Percentiles rank a stretch among this genome's conserved stretches.
Evolutionary conservation across 441 rosid species (phyloP).

Genomic region (Euphorbia corollata): DNA sequence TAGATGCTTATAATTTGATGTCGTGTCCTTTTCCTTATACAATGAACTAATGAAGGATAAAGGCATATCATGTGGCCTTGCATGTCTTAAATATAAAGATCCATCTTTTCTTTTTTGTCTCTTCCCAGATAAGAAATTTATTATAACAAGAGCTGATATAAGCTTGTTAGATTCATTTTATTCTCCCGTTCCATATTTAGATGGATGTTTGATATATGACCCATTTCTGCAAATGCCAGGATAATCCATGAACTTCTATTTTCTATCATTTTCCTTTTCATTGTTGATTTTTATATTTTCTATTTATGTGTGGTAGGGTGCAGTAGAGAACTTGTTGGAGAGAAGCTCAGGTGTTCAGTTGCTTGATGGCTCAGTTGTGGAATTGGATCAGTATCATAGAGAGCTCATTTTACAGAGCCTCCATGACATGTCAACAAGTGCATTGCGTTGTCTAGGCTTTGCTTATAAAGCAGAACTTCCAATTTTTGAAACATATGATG

Average conservation of each 20-base stretch:
- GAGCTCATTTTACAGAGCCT: constrained; percentile 54
- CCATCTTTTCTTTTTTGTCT: neutral
- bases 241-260: neutral
- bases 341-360: constrained; percentile 67
- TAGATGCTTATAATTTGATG: constrained; percentile 10
- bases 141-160: neutral
- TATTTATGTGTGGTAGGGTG: constrained; percentile 56
- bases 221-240: neutral
- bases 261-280: neutral
- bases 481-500: constrained; percentile 68
- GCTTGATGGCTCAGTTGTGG: constrained; percentile 63
- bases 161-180: neutral
- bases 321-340: constrained; percentile 77
- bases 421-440: constrained; percentile 56
- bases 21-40: neutral
- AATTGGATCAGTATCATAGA: constrained; percentile 52
- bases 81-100: neutral
- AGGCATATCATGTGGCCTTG: neutral
- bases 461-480: constrained; percentile 59
- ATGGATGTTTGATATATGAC: neutral
- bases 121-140: neutral
- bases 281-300: neutral
- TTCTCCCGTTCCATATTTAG: neutral
- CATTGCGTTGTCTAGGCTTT: constrained; percentile 80
- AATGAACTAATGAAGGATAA: neutral